Percentiles rank a stretch among this genome's conserved stretches.
phyloP scores from a whole-genome alignment of 1,284 basidiomycete genomes.

The Volvariella volvacea region DNA sequence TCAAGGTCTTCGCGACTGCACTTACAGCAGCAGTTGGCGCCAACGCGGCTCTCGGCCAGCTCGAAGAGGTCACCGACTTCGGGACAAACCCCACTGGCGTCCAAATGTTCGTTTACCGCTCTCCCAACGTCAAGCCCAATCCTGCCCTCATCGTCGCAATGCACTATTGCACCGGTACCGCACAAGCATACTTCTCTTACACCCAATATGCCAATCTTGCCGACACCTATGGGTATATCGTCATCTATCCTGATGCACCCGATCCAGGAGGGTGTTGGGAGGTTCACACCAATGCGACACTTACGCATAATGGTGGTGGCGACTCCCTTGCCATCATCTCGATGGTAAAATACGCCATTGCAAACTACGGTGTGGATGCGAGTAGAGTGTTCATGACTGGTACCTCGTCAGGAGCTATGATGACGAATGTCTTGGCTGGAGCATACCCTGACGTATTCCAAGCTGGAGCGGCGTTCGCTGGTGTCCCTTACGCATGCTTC shows the following conservation, averaged over 20 bases:
- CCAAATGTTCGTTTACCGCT: conserved; percentile 41
- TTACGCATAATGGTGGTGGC: conserved; percentile 47
- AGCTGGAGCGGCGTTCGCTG: conserved; percentile 42
- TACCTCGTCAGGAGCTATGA: conserved; percentile 53
- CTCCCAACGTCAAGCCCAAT: conserved; percentile 29
- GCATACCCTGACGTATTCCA: conserved; percentile 50
- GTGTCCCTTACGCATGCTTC: conserved; percentile 53
- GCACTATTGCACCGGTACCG: conserved; percentile 45
- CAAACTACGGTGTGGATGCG: conserved; percentile 39
- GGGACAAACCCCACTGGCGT: conserved; percentile 47
- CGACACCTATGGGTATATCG: conserved; percentile 39
- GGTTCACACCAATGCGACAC: conserved; percentile 40
- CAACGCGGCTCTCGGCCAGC: conserved; percentile 18
- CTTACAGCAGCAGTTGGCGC: conserved; percentile 11
- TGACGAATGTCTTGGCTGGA: conserved; percentile 49
- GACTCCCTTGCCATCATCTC: conserved; percentile 48
- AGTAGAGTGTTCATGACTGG: conserved; percentile 42
- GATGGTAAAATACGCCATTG: conserved; percentile 41
- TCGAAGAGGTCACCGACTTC: conserved; percentile 32
- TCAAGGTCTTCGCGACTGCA: conserved; percentile 12
- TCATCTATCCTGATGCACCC: conserved; percentile 42
- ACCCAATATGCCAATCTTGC: conserved; percentile 40
- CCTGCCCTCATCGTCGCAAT: conserved; percentile 46
- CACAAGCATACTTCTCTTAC: conserved; percentile 42
- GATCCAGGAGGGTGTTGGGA: conserved; percentile 49